Percentiles rank a stretch among this genome's conserved stretches.
Evolutionary conservation across 2,329 filamentous ascomycete species (phyloP).

Genomic region (Beauveria pseudobassiana): DNA sequence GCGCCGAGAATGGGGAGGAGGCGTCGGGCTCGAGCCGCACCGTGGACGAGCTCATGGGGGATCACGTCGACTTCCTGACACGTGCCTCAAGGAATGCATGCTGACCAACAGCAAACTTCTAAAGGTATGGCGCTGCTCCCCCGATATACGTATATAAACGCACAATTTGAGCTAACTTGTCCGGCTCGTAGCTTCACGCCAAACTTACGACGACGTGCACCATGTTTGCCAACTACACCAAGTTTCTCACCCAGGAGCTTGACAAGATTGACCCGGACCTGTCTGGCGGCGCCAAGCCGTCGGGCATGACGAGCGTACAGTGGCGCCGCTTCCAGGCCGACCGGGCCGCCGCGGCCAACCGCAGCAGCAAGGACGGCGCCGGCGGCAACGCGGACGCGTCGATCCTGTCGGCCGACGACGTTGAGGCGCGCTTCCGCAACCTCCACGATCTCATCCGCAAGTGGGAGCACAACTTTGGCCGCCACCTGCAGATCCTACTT

Average conservation of each 20-base stretch:
- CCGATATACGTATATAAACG: no score
- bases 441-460: conserved; percentile 81
- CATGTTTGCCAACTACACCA: conserved; percentile 86
- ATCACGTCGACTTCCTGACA: conserved; percentile 96
- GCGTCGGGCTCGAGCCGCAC: conserved; percentile 49
- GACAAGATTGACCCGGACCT: conserved; percentile 78
- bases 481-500: conserved; percentile 86
- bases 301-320: conserved; percentile 52
- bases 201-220: conserved; percentile 95
- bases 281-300: conserved; percentile 48
- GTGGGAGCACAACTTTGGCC: conserved; percentile 88
- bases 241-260: conserved; percentile 77
- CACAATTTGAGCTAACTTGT: not conserved
- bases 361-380: conserved; percentile 15
- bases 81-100: conserved; percentile 98
- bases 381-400: conserved; percentile 23
- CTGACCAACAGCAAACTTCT: conserved; percentile 92
- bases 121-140: conserved; percentile 50
- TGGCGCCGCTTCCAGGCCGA: conserved; percentile 51
- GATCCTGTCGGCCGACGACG: conserved; percentile 25
- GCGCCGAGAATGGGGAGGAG: conserved; percentile 21
- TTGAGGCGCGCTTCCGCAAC: conserved; percentile 55
- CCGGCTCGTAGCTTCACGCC: conserved; percentile 69
- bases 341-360: conserved; percentile 32
- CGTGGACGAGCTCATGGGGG: conserved; percentile 97